Evolutionary conservation across 352 stramenopile genomes (phyloP).

Genomic region (Phytophthora sp.): DNA sequence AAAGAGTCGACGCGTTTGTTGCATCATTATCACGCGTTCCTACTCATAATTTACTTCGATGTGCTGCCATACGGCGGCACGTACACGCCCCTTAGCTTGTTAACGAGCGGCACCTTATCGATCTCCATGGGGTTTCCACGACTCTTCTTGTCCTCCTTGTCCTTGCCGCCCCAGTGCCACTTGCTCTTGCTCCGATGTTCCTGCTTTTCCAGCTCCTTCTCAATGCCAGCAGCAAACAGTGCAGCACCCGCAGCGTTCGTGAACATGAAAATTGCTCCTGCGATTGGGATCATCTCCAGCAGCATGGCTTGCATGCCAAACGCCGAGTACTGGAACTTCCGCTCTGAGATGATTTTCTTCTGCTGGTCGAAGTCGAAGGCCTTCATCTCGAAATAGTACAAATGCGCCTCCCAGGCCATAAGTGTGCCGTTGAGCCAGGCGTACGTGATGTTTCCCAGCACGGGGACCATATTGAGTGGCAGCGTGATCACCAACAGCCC

Average conservation of each 20-base stretch:
- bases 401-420: conserved; percentile 60
- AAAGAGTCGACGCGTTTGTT: too few relatives aligned
- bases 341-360: conserved; percentile 45
- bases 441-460: conserved; percentile 59
- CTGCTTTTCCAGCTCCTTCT: conserved; percentile 44
- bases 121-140: conserved; percentile 6
- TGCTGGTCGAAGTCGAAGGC: conserved; percentile 54
- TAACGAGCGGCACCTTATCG: conserved; percentile 40
- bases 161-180: conserved; percentile 23
- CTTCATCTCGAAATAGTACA: conserved; percentile 73
- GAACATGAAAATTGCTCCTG: conserved; percentile 60
- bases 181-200: conserved; percentile 26
- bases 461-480: conserved; percentile 64
- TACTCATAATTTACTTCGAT: conserved; percentile 28
- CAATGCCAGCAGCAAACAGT: conserved; percentile 62
- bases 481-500: conserved; percentile 55
- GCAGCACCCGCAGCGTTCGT: conserved; percentile 63
- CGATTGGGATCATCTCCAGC: conserved; percentile 64
- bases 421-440: conserved; percentile 65
- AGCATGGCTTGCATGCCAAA: conserved; percentile 66
- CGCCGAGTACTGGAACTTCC: conserved; percentile 50
- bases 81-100: conserved; percentile 36
- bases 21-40: too few relatives aligned
- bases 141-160: conserved; percentile 24
- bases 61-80: conserved; percentile 41